Evolutionary conservation across 2,329 filamentous ascomycete species (phyloP).

Genomic region (Thermoascus crustaceus): DNA sequence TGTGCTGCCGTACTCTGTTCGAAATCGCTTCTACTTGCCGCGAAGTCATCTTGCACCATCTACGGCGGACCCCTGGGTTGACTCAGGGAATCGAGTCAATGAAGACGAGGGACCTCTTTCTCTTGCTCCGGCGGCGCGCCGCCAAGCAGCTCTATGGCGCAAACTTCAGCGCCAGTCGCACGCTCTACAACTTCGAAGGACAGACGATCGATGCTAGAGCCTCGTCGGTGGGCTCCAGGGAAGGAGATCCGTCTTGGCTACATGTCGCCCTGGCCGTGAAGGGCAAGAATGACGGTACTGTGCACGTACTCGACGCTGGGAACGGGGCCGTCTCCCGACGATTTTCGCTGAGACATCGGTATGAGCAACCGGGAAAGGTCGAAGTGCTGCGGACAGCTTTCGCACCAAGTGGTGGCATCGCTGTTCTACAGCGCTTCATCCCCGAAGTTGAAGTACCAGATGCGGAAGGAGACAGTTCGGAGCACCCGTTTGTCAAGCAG

Average conservation of each 20-base stretch:
- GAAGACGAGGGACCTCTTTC: conserved; percentile 22
- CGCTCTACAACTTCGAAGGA: conserved; percentile 18
- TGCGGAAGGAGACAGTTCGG: conserved; percentile 11
- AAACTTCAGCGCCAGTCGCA: conserved; percentile 24
- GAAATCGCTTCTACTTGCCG: conserved; percentile 26
- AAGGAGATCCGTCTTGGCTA: too few species aligned
- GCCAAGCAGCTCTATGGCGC: conserved; percentile 28
- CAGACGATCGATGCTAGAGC: conserved; percentile 25
- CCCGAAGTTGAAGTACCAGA: conserved; percentile 18
- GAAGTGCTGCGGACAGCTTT: conserved; percentile 27
- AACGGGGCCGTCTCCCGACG: conserved; percentile 12
- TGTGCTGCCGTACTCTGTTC: conserved; percentile 28
- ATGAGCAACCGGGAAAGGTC: conserved; percentile 17
- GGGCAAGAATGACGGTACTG: conserved; percentile 17
- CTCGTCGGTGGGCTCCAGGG: conserved; percentile 20
- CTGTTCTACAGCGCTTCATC: conserved; percentile 26
- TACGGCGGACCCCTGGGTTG: conserved; percentile 27
- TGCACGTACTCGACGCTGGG: conserved; percentile 19
- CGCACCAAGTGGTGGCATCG: conserved; percentile 14
- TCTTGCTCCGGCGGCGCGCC: conserved; percentile 22
- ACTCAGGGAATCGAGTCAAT: conserved; percentile 12
- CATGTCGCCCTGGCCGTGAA: conserved; percentile 23
- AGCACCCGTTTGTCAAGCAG: conserved; percentile 27
- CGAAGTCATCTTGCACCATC: conserved; percentile 28
- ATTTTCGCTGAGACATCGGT: conserved; percentile 15